Base-by-base conservation (phyloP, 495 filamentous ascomycete genomes). In the Lasiosphaeriaceae sp. region DNA sequence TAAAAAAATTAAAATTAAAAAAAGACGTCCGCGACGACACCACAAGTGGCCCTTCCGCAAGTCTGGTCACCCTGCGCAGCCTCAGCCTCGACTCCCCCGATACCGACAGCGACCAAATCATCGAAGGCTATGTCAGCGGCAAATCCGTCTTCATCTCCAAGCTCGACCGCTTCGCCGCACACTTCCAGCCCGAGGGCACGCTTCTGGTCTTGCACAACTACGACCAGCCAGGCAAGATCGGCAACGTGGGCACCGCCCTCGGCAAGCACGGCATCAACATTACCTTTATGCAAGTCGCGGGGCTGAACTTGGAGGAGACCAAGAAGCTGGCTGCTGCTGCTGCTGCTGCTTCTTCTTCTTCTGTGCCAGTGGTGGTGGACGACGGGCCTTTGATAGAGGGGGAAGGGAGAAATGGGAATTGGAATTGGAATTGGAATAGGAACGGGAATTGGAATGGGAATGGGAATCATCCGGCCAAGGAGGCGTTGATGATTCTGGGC, bases 401-500 rank as follows among this genome's bases (percentile, higher is more conserved):
- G 37, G 59, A 50, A 58, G 62, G 16, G 44, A 57, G 54, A 41
- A 31, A 31, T 9, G 9, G 26, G 3, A 31, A 3, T 31, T 9
- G 50, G n/a, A n/a, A n/a, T n/a, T n/a, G n/a, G n/a, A n/a, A n/a
- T 14, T n/a, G 55, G 26, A 31, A 31, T 31, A 9, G 26, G 26
- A 31, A 31, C 26, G 9, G 26, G 3, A 31, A 3, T 31, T 9
- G 50, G n/a, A n/a, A n/a, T n/a, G n/a, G n/a, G n/a, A n/a, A n/a
- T 14, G 50, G 54, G 6, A 56, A 46, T 6, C 43, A 50, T 22
- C 54, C 34, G 12, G 65, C 59, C 19, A 81, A 77, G 35, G 86
- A 90, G 69, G 86, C 86, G 8, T 66, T 90, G 52, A 90, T 90
- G 86, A 89, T 90, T 61, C 56, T 90, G 37, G 85, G 86, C 0